Evolutionary conservation across 2,329 filamentous ascomycete genomes (phyloP).

Genomic region (Ophiostoma novo-ulmi): DNA sequence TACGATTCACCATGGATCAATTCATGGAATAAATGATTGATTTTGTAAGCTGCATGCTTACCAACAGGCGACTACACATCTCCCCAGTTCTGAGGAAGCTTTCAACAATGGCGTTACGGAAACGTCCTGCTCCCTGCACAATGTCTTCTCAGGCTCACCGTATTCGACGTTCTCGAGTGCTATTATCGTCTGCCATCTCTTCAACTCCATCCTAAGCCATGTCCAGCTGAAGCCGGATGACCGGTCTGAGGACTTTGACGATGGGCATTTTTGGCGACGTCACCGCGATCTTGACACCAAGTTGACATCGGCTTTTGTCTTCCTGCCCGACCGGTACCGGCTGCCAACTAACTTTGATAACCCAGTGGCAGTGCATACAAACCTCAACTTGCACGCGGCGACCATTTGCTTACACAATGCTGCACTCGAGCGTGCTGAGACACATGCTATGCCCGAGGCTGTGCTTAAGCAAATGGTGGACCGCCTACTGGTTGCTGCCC

Average conservation of each 20-base stretch:
- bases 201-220: constrained; percentile 76
- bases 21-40: not conserved
- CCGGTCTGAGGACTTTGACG: constrained; percentile 63
- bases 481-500: constrained; percentile 71
- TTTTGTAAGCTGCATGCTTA: constrained; percentile 27
- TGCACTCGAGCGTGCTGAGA: constrained; percentile 76
- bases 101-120: constrained; percentile 64
- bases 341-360: constrained; percentile 65
- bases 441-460: constrained; percentile 58
- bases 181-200: constrained; percentile 68
- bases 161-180: constrained; percentile 70
- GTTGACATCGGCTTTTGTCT: constrained; percentile 71
- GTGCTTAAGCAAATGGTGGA: constrained; percentile 67
- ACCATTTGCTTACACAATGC: constrained; percentile 86
- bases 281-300: constrained; percentile 79
- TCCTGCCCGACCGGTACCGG: constrained; percentile 68
- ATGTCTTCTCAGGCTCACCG: constrained; percentile 56
- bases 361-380: constrained; percentile 71
- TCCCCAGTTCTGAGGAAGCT: constrained; percentile 75
- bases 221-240: constrained; percentile 68
- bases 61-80: constrained; percentile 60
- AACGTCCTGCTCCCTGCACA: constrained; percentile 56
- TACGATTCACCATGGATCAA: not conserved
- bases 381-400: constrained; percentile 83
- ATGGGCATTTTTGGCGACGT: constrained; percentile 79